phyloP scores from a whole-genome alignment of 306 rosid genomes.

The Hylodesmum podocarpum region DNA sequence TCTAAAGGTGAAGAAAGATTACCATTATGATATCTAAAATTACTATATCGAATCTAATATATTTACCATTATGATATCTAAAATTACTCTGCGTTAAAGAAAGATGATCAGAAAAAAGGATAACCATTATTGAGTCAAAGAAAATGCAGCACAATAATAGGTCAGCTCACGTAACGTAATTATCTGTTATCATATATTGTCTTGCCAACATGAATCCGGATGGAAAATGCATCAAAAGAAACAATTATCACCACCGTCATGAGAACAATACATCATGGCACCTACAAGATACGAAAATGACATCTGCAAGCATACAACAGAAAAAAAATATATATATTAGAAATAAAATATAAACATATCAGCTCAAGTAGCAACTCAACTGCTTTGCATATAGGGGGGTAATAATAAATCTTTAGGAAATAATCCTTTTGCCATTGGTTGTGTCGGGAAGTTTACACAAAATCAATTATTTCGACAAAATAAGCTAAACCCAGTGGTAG shows the following conservation, averaged over 20 bases:
- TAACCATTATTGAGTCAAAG: background rate
- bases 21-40: background rate
- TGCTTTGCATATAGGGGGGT: background rate
- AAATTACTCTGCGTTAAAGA: background rate
- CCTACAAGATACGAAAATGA: constrained; percentile 75
- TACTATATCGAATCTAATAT: background rate
- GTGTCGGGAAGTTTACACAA: background rate
- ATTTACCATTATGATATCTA: background rate
- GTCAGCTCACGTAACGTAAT: background rate
- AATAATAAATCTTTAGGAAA: background rate
- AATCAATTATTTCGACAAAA: background rate
- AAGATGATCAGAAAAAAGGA: background rate
- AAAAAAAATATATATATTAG: constrained; percentile 11
- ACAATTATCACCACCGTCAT: constrained; percentile 3
- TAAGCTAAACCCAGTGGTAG: background rate
- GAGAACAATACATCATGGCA: constrained; percentile 2
- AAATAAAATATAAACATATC: constrained; percentile 8
- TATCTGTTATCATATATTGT: background rate
- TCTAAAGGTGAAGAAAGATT: background rate
- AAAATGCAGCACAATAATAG: constrained; percentile 21
- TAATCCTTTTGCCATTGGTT: background rate
- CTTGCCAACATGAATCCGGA: background rate
- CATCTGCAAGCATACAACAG: constrained; percentile 68
- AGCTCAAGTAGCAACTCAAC: background rate
- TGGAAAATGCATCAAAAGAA: background rate